phyloP scores from a whole-genome alignment of 2,329 filamentous ascomycete species.

The Zymoseptoria ardabiliae region DNA sequence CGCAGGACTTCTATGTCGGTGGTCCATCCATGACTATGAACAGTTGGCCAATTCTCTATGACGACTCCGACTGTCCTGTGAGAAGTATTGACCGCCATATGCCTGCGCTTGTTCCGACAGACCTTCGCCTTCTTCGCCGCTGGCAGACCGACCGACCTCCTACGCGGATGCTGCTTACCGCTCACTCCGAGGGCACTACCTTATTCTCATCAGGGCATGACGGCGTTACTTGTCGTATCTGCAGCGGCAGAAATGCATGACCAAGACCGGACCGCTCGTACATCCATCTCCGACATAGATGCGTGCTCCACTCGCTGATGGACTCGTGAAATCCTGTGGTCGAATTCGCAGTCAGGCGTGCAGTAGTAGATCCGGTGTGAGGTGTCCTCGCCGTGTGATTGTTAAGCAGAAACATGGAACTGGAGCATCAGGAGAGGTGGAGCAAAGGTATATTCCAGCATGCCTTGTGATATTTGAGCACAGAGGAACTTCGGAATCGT shows the following conservation, averaged over 20 bases:
- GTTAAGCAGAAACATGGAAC: background rate
- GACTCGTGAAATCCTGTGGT: background rate
- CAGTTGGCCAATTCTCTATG: background rate
- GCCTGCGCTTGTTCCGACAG: background rate
- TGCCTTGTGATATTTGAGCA: background rate
- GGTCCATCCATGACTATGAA: background rate
- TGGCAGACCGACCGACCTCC: background rate
- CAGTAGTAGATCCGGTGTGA: background rate
- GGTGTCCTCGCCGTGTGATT: background rate
- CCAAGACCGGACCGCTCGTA: background rate
- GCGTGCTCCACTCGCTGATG: background rate
- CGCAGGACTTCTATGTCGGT: background rate
- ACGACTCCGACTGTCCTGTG: background rate
- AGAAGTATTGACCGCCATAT: background rate
- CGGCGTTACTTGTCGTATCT: background rate
- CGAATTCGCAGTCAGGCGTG: background rate
- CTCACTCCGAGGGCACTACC: background rate
- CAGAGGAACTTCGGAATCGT: no score
- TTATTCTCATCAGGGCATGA: background rate
- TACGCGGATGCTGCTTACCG: background rate
- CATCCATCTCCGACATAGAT: background rate
- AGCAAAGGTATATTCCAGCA: background rate
- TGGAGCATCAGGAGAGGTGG: background rate
- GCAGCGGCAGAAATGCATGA: background rate
- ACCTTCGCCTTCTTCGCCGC: background rate